phyloP scores from a whole-genome alignment of 2,329 filamentous ascomycete species.

The Lachnellula occidentalis region DNA sequence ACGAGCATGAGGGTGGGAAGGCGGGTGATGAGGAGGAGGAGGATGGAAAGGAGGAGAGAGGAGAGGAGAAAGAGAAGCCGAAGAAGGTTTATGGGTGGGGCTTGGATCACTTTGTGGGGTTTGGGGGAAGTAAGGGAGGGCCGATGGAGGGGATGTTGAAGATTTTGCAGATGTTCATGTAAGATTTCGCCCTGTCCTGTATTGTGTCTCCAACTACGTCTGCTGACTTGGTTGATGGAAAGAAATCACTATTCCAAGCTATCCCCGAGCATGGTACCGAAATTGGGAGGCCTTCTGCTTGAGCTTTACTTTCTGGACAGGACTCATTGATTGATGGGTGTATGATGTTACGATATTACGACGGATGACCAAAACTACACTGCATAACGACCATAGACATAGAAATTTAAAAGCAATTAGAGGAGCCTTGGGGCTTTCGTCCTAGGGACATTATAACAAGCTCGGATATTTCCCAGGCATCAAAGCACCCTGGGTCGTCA shows the following conservation, averaged over 20 bases:
- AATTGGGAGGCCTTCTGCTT: slow-evolving; percentile 23
- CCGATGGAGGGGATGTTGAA: slow-evolving; percentile 28
- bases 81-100: slow-evolving; percentile 20
- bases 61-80: not conserved
- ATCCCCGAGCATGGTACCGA: slow-evolving; percentile 19
- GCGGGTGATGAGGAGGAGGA: not conserved
- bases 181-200: slow-evolving; percentile 7
- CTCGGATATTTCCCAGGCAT: no score
- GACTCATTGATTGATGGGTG: not conserved
- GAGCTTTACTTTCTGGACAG: slow-evolving; percentile 29
- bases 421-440: no score
- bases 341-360: not conserved
- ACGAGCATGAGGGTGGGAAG: slow-evolving; percentile 9
- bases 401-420: no score
- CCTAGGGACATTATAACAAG: no score
- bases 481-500: no score
- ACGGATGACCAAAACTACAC: not conserved
- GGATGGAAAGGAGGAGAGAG: no score
- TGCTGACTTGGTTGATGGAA: not conserved
- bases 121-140: slow-evolving; percentile 22
- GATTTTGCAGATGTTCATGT: slow-evolving; percentile 28
- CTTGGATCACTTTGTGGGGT: slow-evolving; percentile 24
- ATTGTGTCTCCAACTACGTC: not conserved
- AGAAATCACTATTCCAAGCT: slow-evolving; percentile 29
- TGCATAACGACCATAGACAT: not conserved